These are phyloP conservation scores for Mariannaea elegans DNA, from an alignment of 2,329 filamentous ascomycete species.

Conservation along the genomic window DNA sequence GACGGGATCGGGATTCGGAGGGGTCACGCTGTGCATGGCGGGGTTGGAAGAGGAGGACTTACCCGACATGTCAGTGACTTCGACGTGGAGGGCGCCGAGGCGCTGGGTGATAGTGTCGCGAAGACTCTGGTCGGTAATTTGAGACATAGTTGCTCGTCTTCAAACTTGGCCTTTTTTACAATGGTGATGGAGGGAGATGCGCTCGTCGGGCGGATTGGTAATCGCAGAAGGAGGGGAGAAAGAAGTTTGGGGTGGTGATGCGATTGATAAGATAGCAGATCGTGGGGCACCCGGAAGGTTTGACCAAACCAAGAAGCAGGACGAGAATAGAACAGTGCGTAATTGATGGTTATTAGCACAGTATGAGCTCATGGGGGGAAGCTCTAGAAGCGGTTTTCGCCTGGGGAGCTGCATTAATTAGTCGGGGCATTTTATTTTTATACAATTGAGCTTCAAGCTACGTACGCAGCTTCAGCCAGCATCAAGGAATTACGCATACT, in stretches of 20 bases:
- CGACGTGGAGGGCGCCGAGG: slow-evolving; percentile 79
- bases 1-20: background rate
- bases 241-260: slow-evolving; percentile 31
- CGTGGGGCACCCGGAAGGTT: too few relatives aligned
- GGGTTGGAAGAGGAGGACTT: slow-evolving; percentile 43
- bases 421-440: background rate
- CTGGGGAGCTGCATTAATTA: too few relatives aligned
- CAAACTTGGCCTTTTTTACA: too few relatives aligned
- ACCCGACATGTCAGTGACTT: slow-evolving; percentile 95
- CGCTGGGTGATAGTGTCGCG: slow-evolving; percentile 73
- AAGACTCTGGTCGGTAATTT: slow-evolving; percentile 78
- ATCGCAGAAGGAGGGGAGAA: slow-evolving; percentile 3
- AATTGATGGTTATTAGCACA: slow-evolving; percentile 21
- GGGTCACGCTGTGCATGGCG: background rate
- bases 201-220: background rate
- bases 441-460: background rate
- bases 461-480: too few relatives aligned
- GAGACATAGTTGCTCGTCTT: slow-evolving; percentile 53
- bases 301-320: too few relatives aligned
- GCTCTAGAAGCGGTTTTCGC: slow-evolving; percentile 4
- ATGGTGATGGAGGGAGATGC: background rate
- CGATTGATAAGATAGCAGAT: slow-evolving; percentile 51
- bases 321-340: slow-evolving; percentile 31
- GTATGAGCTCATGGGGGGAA: slow-evolving; percentile 46
- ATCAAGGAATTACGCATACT: too few relatives aligned